Conservation (phyloP, 805 yeast genomes). For the Groenewaldozyma tartarivorans region DNA sequence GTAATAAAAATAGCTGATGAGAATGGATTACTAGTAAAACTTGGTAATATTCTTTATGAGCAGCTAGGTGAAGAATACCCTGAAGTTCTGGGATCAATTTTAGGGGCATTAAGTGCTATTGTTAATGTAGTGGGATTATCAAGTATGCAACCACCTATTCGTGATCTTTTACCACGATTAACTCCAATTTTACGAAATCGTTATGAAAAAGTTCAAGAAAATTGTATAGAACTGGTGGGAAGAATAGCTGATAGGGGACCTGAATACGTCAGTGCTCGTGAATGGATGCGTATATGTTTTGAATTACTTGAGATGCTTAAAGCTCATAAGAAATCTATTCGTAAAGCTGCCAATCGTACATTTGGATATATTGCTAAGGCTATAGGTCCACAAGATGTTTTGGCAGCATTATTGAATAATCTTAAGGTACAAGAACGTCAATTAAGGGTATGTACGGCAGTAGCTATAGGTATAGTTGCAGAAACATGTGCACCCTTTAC, state of each 20-base stretch:
- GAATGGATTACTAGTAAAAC: conserved; percentile 49
- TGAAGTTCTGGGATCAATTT: conserved; percentile 79
- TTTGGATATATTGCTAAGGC: conserved; percentile 88
- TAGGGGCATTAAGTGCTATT: conserved; percentile 60
- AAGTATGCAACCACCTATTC: conserved; percentile 66
- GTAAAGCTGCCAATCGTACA: conserved; percentile 79
- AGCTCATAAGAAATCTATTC: conserved; percentile 63
- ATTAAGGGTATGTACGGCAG: conserved; percentile 92
- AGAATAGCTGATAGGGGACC: conserved; percentile 71
- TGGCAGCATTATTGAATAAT: conserved; percentile 74
- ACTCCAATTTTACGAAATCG: conserved; percentile 87
- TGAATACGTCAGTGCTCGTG: conserved; percentile 77
- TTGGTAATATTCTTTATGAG: conserved; percentile 75
- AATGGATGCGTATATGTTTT: conserved; percentile 95
- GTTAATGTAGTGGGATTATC: conserved; percentile 51
- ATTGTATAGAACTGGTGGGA: conserved; percentile 71
- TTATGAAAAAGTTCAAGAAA: conserved; percentile 84
- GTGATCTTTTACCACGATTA: conserved; percentile 74
- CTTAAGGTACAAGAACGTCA: conserved; percentile 92
- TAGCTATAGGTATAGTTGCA: conserved; percentile 95
- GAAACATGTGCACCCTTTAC: conserved; percentile 89
- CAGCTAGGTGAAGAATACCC: conserved; percentile 93
- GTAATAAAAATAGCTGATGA: conserved; percentile 58
- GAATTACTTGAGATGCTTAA: conserved; percentile 84
- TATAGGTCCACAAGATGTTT: conserved; percentile 91